Conservation (phyloP, 176 grass and related monocot genomes). For the Calamus simplicifolius region DNA sequence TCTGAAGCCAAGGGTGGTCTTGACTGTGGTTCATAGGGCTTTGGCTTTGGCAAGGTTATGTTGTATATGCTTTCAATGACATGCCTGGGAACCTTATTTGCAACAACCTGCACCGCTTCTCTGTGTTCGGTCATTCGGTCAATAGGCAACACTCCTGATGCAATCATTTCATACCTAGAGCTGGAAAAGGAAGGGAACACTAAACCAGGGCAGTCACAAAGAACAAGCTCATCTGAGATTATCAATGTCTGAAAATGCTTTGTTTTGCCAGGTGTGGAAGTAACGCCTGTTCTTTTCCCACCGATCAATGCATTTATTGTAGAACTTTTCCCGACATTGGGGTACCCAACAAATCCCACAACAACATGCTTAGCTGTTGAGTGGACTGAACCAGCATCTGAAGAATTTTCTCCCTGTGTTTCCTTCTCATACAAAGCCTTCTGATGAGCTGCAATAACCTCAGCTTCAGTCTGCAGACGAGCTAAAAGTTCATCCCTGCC, state of each 20-base stretch:
- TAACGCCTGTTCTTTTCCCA: slow-evolving; percentile 77
- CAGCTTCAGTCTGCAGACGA: slow-evolving; percentile 70
- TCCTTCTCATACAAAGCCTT: slow-evolving; percentile 14
- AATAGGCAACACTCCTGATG: slow-evolving; percentile 82
- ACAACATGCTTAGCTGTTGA: slow-evolving; percentile 54
- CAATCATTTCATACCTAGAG: slow-evolving; percentile 94
- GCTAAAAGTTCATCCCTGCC: slow-evolving; percentile 65
- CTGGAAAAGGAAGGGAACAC: slow-evolving; percentile 96
- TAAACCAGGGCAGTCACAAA: slow-evolving; percentile 87
- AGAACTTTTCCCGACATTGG: slow-evolving; percentile 96
- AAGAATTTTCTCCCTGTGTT: slow-evolving; percentile 20
- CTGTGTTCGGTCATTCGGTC: slow-evolving; percentile 79
- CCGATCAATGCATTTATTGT: slow-evolving; percentile 96
- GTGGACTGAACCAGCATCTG: slow-evolving; percentile 24
- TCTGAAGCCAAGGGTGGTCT: slow-evolving; percentile 54
- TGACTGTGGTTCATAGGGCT: slow-evolving; percentile 52
- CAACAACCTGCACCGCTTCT: slow-evolving; percentile 69
- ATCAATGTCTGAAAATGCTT: slow-evolving; percentile 97
- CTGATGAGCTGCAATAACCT: slow-evolving; percentile 49
- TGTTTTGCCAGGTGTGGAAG: slow-evolving; percentile 88
- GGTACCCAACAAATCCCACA: slow-evolving; percentile 97
- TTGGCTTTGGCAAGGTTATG: slow-evolving; percentile 62
- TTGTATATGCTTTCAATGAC: slow-evolving; percentile 63
- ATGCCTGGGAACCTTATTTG: slow-evolving; percentile 53
- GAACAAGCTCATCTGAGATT: slow-evolving; percentile 76